Evolutionary conservation across 2,329 filamentous ascomycete genomes (phyloP).

Genomic region (Torrubiella hemipterigena): DNA sequence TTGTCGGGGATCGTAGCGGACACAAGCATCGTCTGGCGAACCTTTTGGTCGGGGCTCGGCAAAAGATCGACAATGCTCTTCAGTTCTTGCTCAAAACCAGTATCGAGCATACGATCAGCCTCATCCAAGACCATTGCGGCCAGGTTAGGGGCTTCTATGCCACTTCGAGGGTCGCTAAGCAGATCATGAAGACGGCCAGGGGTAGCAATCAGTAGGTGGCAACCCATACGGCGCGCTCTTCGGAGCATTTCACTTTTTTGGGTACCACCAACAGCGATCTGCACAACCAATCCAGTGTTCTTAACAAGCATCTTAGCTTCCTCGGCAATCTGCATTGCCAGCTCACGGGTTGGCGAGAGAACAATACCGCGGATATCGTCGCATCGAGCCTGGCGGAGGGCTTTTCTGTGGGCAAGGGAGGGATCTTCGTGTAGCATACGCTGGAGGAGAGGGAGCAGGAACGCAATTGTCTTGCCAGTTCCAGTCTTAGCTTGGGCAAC

Average conservation of each 20-base stretch:
- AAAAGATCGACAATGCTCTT: constrained; percentile 47
- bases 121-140: constrained; percentile 92
- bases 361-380: constrained; percentile 58
- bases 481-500: constrained; percentile 94
- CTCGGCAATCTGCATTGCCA: constrained; percentile 67
- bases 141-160: constrained; percentile 65
- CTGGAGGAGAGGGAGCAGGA: constrained; percentile 77
- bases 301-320: constrained; percentile 61
- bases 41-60: constrained; percentile 48
- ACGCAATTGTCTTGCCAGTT: constrained; percentile 92
- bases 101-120: constrained; percentile 96
- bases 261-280: constrained; percentile 85
- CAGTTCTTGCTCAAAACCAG: constrained; percentile 64
- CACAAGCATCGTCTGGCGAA: constrained; percentile 86
- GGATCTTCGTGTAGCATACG: constrained; percentile 58
- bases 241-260: constrained; percentile 58
- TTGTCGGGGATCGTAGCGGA: constrained; percentile 83
- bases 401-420: constrained; percentile 36
- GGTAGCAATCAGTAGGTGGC: constrained; percentile 82
- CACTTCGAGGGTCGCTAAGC: constrained; percentile 50
- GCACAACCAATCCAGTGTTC: constrained; percentile 53
- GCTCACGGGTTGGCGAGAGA: constrained; percentile 68
- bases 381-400: constrained; percentile 24
- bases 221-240: constrained; percentile 61
- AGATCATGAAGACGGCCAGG: constrained; percentile 81